Base-by-base conservation (phyloP, 148 eudicot species). In the Hydrangea macrophylla region DNA sequence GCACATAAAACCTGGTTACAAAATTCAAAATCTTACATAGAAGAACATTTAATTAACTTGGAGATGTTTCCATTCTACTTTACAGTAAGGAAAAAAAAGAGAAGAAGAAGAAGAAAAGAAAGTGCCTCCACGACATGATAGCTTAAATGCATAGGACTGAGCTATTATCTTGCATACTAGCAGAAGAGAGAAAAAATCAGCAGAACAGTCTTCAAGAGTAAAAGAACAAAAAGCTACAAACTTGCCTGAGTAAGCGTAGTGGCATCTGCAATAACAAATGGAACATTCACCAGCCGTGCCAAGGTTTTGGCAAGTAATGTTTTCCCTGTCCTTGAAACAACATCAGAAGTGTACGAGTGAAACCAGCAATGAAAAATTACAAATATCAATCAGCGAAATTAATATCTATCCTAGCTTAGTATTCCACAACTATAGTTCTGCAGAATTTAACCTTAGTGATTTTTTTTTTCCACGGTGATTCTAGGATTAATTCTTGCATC, bases 201-300 rank as follows among this genome's bases (percentile, higher is more conserved):
- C 58, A 17, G 31, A 20, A 65, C 24, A 3, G 22, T 10, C 42
- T 45, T 20, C 51, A 11, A 15, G 13, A 1, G 18, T 9, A 17
- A 45, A 18, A n/a, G 45, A 31, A 50, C 15, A 6, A 69, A 61
- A 31, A 37, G 58, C 28, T 58, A 64, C 32, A 18, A n/a, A 78
- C 78, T 73, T 82, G 83, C 98, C 95, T 90, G 98, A 76, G 98
- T 93, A 65, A 93, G 89, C 44, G 96, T 90, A 25, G 98, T 93
- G 56, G 98, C 98, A 85, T 93, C 98, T 20, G 98, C 95, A 76
- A 93, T 93, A 45, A 93, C 98, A 81, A 93, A 93, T 32, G 98
- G 98, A 31, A 90, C 98, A 75, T 93, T 93, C 72, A 93, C 98
- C 78, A 93, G 79, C 71, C 85, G 81, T 27, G 98, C 98, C 78